These are phyloP conservation scores for Haematococcus lacustris DNA, from an alignment of 139 green algal species.

Conservation along the genomic window DNA sequence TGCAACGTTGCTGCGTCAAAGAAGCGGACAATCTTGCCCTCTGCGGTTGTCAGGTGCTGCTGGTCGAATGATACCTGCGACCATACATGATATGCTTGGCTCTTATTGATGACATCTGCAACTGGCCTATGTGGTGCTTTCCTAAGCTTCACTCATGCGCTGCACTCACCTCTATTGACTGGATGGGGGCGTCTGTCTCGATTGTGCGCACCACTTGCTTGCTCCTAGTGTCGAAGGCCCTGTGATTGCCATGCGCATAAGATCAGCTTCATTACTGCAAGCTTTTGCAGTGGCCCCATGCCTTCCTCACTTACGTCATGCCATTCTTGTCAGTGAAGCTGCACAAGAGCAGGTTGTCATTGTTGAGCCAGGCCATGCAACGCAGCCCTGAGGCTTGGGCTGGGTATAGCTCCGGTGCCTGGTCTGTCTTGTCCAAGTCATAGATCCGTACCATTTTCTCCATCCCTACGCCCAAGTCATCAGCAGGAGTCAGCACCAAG, in stretches of 20 bases:
- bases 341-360: slow-evolving; percentile 72
- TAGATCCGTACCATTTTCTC: slow-evolving; percentile 92
- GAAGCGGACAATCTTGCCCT: slow-evolving; percentile 68
- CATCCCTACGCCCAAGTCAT: slow-evolving; percentile 53
- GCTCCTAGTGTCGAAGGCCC: slow-evolving; percentile 79
- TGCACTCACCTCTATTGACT: slow-evolving; percentile 70
- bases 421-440: slow-evolving; percentile 69
- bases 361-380: slow-evolving; percentile 48
- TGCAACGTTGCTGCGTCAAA: slow-evolving; percentile 56
- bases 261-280: too few species aligned
- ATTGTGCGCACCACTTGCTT: slow-evolving; percentile 52
- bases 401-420: slow-evolving; percentile 36
- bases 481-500: too few species aligned
- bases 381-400: slow-evolving; percentile 46
- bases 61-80: slow-evolving; percentile 56
- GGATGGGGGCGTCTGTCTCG: slow-evolving; percentile 56
- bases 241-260: too few species aligned
- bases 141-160: not conserved
- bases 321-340: slow-evolving; percentile 34
- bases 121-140: too few species aligned
- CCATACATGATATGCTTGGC: too few species aligned
- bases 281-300: too few species aligned
- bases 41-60: slow-evolving; percentile 71
- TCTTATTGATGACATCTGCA: too few species aligned
- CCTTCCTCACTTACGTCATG: slow-evolving; percentile 59